phyloP scores from a whole-genome alignment of 2,329 filamentous ascomycete genomes.

The Penicillium sp. region DNA sequence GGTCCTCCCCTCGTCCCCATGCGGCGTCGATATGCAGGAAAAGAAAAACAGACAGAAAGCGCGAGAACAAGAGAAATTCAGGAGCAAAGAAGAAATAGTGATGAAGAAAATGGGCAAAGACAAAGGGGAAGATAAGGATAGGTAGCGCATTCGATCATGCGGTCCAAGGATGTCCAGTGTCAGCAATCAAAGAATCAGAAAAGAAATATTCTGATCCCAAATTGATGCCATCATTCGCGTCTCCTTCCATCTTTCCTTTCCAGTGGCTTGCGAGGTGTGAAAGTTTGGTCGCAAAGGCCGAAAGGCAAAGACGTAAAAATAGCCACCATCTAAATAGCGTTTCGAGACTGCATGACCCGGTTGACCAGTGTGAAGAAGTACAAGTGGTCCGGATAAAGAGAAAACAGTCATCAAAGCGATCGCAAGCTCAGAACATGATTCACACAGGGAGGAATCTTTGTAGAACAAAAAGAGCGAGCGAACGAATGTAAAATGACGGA shows the following conservation, averaged over 20 bases:
- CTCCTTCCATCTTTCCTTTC: constrained; percentile 31
- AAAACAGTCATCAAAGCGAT: constrained; percentile 12
- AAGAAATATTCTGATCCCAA: constrained; percentile 19
- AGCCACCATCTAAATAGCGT: constrained; percentile 34
- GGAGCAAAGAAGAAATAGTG: constrained; percentile 10
- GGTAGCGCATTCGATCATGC: constrained; percentile 14
- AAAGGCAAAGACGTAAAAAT: constrained; percentile 31
- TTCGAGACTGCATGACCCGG: constrained; percentile 29
- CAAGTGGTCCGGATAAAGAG: constrained; percentile 13
- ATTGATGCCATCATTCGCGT: constrained; percentile 31
- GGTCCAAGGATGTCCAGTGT: constrained; percentile 15
- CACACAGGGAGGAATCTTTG: constrained; percentile 4
- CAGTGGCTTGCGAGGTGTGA: constrained; percentile 18
- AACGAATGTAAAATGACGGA: constrained; percentile 24
- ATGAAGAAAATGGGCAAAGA: constrained; percentile 5
- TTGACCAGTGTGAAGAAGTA: constrained; percentile 18
- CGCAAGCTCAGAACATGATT: constrained; percentile 12
- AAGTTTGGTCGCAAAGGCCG: constrained; percentile 20
- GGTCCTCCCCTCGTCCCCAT: constrained; percentile 30
- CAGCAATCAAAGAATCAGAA: constrained; percentile 20
- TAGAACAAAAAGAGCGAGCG: constrained; percentile 13
- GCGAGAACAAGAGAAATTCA: constrained; percentile 2
- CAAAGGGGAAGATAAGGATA: constrained; percentile 8
- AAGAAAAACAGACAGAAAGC: constrained; percentile 14
- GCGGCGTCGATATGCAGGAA: constrained; percentile 29